Percentiles rank a stretch among this genome's conserved stretches.
These are phyloP conservation scores for Geoglossum cookeanum DNA, from an alignment of 2,329 filamentous ascomycete genomes.

Conservation along the genomic window DNA sequence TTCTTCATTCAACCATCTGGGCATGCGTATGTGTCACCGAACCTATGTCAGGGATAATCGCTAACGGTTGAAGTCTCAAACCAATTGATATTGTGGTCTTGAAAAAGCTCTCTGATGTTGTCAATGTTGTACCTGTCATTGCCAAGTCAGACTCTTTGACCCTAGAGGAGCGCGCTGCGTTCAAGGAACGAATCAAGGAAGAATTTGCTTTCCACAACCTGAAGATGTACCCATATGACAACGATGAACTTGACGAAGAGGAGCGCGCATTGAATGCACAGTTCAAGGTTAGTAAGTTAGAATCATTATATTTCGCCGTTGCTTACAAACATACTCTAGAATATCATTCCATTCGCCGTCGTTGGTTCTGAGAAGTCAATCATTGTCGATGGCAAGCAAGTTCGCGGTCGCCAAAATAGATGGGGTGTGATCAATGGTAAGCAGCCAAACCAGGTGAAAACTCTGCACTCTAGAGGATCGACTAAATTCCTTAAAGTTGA, in stretches of 20 bases:
- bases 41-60: slow-evolving; percentile 4
- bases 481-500: slow-evolving; percentile 37
- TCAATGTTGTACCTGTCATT: slow-evolving; percentile 97
- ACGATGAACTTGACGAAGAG: slow-evolving; percentile 95
- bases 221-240: slow-evolving; percentile 99
- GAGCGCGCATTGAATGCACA: slow-evolving; percentile 83
- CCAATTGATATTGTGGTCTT: slow-evolving; percentile 98
- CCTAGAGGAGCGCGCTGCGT: slow-evolving; percentile 80
- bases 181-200: slow-evolving; percentile 99
- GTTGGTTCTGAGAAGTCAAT: slow-evolving; percentile 97
- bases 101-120: slow-evolving; percentile 98
- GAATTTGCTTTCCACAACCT: slow-evolving; percentile 99
- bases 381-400: slow-evolving; percentile 91
- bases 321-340: slow-evolving; percentile 30
- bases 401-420: slow-evolving; percentile 92
- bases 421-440: slow-evolving; percentile 87
- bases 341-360: slow-evolving; percentile 89
- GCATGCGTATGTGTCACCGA: slow-evolving; percentile 41
- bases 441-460: not conserved
- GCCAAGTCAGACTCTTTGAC: slow-evolving; percentile 96
- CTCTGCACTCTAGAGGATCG: not conserved
- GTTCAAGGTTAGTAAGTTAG: slow-evolving; percentile 55
- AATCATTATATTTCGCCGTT: not conserved
- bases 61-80: slow-evolving; percentile 42
- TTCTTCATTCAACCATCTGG: slow-evolving; percentile 99